Conservation (phyloP, 768 basidiomycete species). For the Podaxis sp. region DNA sequence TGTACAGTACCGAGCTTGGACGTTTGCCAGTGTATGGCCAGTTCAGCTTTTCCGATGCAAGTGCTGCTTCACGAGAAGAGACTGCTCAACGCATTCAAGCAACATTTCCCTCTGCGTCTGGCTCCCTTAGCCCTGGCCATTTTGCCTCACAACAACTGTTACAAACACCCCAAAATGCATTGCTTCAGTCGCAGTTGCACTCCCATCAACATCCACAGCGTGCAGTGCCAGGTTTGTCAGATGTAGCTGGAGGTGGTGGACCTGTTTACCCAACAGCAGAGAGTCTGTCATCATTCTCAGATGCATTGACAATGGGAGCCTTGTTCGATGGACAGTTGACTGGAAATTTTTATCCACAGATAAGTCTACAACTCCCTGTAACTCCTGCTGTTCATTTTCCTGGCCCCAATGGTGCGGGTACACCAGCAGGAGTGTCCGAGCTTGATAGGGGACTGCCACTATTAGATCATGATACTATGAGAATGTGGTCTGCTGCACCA, state of each 20-base stretch:
- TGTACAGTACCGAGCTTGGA: slow-evolving; percentile 56
- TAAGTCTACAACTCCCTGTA: not conserved
- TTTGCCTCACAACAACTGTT: not conserved
- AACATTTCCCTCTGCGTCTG: not conserved
- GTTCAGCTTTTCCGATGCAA: slow-evolving; percentile 31
- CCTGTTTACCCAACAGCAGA: not conserved
- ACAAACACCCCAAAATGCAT: not conserved
- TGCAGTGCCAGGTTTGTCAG: not conserved
- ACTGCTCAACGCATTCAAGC: not conserved
- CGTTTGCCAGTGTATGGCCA: slow-evolving; percentile 45
- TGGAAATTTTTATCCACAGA: not conserved
- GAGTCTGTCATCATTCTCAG: not conserved
- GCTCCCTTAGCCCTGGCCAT: not conserved
- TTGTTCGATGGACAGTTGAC: slow-evolving; percentile 7
- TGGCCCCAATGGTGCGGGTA: not conserved
- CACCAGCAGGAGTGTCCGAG: not conserved
- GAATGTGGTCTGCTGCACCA: slow-evolving; percentile 62
- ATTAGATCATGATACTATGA: slow-evolving; percentile 47
- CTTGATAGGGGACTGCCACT: slow-evolving; percentile 14
- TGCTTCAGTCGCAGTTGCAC: not conserved
- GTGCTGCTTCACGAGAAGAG: slow-evolving; percentile 9
- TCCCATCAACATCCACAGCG: not conserved
- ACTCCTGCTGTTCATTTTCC: not conserved
- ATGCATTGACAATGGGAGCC: not conserved
- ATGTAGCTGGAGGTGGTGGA: not conserved